A percentile compares a stretch with the other conserved stretches of the same genome.
Conservation (phyloP, 768 basidiomycete genomes). For the Filobasidium floriforme region DNA sequence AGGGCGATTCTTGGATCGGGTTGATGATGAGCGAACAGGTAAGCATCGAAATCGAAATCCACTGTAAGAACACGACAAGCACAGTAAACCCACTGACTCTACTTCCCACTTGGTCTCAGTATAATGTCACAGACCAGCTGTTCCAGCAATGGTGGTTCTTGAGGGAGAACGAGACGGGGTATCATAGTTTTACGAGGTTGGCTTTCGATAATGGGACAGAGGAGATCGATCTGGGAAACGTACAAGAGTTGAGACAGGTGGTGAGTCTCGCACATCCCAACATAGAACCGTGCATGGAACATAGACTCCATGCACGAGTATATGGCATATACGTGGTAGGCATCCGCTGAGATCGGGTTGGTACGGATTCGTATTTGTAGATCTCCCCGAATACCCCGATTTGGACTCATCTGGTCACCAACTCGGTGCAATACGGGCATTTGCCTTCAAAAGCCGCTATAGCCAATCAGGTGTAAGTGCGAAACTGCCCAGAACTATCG, state of each 20-base stretch:
- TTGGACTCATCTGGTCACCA: conserved; percentile 30
- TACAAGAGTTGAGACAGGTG: conserved; percentile 24
- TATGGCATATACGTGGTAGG: no score
- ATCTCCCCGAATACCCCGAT: conserved; percentile 24
- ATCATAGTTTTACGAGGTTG: conserved; percentile 26
- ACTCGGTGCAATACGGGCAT: conserved; percentile 22
- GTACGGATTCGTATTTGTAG: conserved; percentile 11
- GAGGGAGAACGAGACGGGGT: conserved; percentile 27
- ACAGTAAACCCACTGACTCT: no score
- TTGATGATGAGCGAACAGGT: conserved; percentile 8
- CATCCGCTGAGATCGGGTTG: no score
- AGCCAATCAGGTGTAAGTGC: conserved; percentile 1
- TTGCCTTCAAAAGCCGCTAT: conserved; percentile 23
- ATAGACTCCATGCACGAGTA: no score
- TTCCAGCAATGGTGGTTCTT: conserved; percentile 32
- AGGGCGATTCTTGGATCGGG: conserved; percentile 9
- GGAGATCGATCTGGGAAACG: conserved; percentile 15
- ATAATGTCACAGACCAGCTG: conserved; percentile 13
- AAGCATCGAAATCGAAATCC: no score
- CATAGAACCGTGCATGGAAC: no score
- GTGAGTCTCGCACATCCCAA: no score
- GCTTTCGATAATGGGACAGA: conserved; percentile 21
- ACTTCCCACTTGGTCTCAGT: not conserved
- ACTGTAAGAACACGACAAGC: no score
- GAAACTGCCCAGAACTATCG: no score